Evolutionary conservation across 768 basidiomycete genomes (phyloP), one percentile per base, ranked within the genome.

Genomic region (Russula olivacea): DNA sequence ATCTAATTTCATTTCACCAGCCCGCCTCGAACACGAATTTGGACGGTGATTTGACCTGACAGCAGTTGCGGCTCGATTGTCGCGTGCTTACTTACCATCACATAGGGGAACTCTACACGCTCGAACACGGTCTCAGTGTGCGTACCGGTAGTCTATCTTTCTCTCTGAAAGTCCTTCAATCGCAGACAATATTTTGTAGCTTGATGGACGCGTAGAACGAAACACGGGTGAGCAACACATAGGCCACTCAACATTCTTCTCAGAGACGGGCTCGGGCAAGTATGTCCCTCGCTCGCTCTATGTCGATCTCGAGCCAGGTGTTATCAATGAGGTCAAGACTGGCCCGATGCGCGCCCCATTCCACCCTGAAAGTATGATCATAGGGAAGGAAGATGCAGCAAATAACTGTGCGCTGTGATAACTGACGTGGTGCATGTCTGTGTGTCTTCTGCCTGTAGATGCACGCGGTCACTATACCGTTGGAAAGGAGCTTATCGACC

Each of bases 191-290:
- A 28, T 54, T 45, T 61, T 64, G 40, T 70, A 97, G 95, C 89
- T 93, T 59, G 95, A 97, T 74, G 95, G 95, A 74, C 92, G 93
- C 71, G 80, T 95, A 67, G 74, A 86, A 88, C 68, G 82, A 81
- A 68, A 83, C 87, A n/a, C 81, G 83, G 40, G 86, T 86, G 43
- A 77, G 74, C 67, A 81, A 78, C 66, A 97, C 73, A 83, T 82
- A 69, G 96, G 97, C 53, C 97, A 98, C 79, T 91, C 90, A 54
- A 98, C 96, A 50, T 98, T 99, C 84, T 99, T 98, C 81, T 94
- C 92, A 43, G 96, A 91, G 77, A 90, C 89, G 55, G 89, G 90
- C 69, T 85, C 89, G 51, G 94, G 94, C 67, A 97, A 97, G 80
- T 86, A 93, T 75, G 96, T 97, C 52, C 97, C 97, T 25, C 87